phyloP scores from a whole-genome alignment of 768 basidiomycete genomes.

The Lactarius evosmus region DNA sequence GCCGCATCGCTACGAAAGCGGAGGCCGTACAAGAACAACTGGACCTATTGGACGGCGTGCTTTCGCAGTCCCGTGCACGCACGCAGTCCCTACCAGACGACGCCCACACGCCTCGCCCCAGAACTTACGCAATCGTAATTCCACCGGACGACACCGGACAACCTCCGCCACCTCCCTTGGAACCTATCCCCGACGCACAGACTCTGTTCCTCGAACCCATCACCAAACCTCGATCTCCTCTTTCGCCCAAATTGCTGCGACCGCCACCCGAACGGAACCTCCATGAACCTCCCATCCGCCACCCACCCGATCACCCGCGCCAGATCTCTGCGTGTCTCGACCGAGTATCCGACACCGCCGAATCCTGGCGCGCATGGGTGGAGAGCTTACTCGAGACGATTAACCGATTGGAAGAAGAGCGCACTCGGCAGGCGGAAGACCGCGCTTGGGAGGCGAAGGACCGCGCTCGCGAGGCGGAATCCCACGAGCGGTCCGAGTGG shows the following conservation, averaged over 20 bases:
- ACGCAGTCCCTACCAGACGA: background rate
- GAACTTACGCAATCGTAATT: no score
- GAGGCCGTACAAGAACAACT: conserved; percentile 1
- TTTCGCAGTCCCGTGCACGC: background rate
- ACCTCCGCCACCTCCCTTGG: background rate
- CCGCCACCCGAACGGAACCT: background rate
- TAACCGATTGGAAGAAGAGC: background rate
- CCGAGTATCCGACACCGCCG: conserved; percentile 1
- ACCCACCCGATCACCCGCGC: background rate
- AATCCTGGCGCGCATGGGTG: background rate
- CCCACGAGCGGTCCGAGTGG: background rate
- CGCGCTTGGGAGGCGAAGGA: no score
- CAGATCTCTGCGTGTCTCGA: background rate
- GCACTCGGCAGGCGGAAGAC: background rate
- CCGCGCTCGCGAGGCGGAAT: background rate
- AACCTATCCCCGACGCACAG: background rate
- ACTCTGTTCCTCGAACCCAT: background rate
- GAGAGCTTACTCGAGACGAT: background rate
- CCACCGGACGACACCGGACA: conserved; percentile 2
- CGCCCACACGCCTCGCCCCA: background rate
- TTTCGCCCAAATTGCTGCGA: background rate
- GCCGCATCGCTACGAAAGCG: background rate
- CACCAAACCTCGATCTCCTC: background rate
- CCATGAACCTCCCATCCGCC: background rate
- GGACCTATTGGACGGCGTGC: background rate